phyloP scores from a whole-genome alignment of 2,329 filamentous ascomycete genomes.

The Alternaria viburni region DNA sequence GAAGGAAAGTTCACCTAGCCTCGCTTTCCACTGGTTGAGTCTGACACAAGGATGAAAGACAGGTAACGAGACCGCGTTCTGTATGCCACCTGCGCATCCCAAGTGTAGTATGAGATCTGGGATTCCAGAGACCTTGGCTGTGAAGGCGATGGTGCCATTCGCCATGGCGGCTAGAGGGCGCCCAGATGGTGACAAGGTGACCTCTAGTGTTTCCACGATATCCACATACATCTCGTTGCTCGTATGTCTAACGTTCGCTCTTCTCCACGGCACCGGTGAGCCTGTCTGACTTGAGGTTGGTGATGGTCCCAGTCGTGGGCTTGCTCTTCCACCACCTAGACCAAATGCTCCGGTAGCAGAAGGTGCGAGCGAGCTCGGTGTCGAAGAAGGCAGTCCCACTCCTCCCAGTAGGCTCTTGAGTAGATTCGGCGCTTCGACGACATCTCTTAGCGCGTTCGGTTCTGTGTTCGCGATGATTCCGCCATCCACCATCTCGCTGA shows the following conservation, averaged over 20 bases:
- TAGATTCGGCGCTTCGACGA: conserved; percentile 89
- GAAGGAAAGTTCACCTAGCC: conserved; percentile 91
- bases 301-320: conserved; percentile 30
- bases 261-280: conserved; percentile 80
- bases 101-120: conserved; percentile 87
- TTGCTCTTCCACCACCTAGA: conserved; percentile 22
- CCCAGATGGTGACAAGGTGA: conserved; percentile 89
- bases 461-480: conserved; percentile 90
- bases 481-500: conserved; percentile 96
- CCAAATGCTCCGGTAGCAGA: conserved; percentile 15
- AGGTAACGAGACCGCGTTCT: conserved; percentile 78
- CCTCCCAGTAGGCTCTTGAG: conserved; percentile 88
- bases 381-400: conserved; percentile 73
- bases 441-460: conserved; percentile 86
- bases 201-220: conserved; percentile 85
- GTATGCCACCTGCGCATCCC: conserved; percentile 74
- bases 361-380: conserved; percentile 38
- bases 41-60: conserved; percentile 97
- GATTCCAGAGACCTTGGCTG: conserved; percentile 90
- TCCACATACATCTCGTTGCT: conserved; percentile 98
- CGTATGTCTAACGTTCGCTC: conserved; percentile 91
- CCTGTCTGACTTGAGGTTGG: conserved; percentile 40
- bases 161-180: conserved; percentile 84
- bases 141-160: conserved; percentile 93
- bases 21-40: conserved; percentile 85